These are phyloP conservation scores for Sarcodon aspratus DNA, from an alignment of 768 basidiomycete species.

Conservation along the genomic window DNA sequence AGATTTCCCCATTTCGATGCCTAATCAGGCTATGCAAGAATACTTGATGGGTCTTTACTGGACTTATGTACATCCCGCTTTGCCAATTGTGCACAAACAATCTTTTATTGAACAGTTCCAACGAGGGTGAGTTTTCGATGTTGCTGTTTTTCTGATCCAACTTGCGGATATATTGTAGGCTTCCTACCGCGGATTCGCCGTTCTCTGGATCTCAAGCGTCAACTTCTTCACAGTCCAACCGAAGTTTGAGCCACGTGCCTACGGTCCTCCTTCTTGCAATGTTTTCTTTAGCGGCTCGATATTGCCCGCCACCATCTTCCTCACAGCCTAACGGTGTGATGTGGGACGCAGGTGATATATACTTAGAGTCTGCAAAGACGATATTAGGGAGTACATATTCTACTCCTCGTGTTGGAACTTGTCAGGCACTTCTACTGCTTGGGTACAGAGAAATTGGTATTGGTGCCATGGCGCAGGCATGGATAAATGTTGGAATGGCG, in stretches of 20 bases:
- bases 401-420: slow-evolving; percentile 61
- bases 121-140: slow-evolving; percentile 19
- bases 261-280: slow-evolving; percentile 70
- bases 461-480: slow-evolving; percentile 81
- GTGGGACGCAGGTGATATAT: slow-evolving; percentile 76
- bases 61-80: slow-evolving; percentile 64
- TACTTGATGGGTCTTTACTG: slow-evolving; percentile 71
- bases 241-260: slow-evolving; percentile 36
- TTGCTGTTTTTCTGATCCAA: slow-evolving; percentile 3
- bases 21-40: slow-evolving; percentile 46
- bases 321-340: slow-evolving; percentile 25
- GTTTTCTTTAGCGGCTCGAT: slow-evolving; percentile 75
- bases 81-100: slow-evolving; percentile 69
- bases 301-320: slow-evolving; percentile 31
- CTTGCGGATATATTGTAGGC: neutral
- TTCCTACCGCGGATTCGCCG: slow-evolving; percentile 17
- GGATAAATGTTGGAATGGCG: slow-evolving; percentile 81
- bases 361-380: slow-evolving; percentile 53
- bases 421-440: slow-evolving; percentile 71
- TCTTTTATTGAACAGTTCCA: slow-evolving; percentile 52
- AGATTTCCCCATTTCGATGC: slow-evolving; percentile 34
- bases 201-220: slow-evolving; percentile 15
- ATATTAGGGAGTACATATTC: slow-evolving; percentile 60
- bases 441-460: slow-evolving; percentile 82
- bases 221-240: slow-evolving; percentile 17